phyloP scores from a whole-genome alignment of 768 basidiomycete species.

The Dendrothele bispora region DNA sequence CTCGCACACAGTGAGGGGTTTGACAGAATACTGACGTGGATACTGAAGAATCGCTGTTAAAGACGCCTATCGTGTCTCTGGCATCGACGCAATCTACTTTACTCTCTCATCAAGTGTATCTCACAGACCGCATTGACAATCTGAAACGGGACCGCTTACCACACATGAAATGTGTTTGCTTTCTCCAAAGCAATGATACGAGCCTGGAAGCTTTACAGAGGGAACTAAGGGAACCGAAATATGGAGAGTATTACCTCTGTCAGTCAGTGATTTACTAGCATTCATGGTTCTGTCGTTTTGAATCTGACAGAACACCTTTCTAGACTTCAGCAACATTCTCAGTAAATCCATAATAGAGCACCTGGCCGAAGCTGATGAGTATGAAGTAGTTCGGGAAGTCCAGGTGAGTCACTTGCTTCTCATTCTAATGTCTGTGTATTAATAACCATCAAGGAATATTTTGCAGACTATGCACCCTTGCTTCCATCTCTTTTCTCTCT shows the following conservation, averaged over 20 bases:
- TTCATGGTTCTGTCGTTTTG: conserved; percentile 12
- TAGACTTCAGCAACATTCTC: conserved; percentile 95
- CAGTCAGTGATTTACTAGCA: conserved; percentile 71
- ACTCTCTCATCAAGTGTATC: conserved; percentile 93
- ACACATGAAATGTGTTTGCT: conserved; percentile 97
- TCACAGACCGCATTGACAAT: conserved; percentile 98
- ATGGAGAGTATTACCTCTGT: conserved; percentile 99
- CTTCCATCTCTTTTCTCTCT: conserved; percentile 86
- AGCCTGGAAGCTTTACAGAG: conserved; percentile 81
- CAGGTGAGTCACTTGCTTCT: conserved; percentile 58
- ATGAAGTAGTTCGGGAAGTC: conserved; percentile 94
- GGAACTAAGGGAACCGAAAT: conserved; percentile 88
- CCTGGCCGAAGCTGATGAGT: conserved; percentile 91
- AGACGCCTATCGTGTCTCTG: conserved; percentile 96
- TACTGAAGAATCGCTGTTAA: conserved; percentile 9
- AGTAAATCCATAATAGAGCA: conserved; percentile 90
- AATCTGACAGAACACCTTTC: conserved; percentile 15
- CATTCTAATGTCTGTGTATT: not conserved
- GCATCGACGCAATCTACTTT: conserved; percentile 93
- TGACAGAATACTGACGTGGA: too few relatives aligned
- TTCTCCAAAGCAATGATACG: conserved; percentile 79
- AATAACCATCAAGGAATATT: conserved; percentile 74
- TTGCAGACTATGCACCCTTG: conserved; percentile 92
- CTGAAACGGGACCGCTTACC: conserved; percentile 86
- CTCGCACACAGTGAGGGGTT: conserved; percentile 75